Percentiles rank a stretch among this genome's conserved stretches.
phyloP scores from a whole-genome alignment of 2,329 filamentous ascomycete species.

The Fusarium haematococcum region DNA sequence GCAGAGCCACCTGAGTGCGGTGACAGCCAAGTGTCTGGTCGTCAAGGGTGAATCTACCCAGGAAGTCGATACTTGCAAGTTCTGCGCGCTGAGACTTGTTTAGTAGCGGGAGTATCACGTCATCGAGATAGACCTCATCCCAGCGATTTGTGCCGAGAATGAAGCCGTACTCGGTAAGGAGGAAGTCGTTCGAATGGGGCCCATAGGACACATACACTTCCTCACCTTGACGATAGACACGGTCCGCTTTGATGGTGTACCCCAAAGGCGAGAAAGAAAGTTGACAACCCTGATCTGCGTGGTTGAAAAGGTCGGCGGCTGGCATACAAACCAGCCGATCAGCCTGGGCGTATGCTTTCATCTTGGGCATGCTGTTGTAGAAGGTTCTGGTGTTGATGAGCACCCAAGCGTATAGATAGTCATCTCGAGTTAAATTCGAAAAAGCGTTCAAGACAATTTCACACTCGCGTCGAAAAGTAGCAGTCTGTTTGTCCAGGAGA shows the following conservation, averaged over 20 bases:
- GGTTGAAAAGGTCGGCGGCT: constrained; percentile 79
- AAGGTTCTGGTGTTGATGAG: constrained; percentile 73
- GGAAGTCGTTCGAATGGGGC: constrained; percentile 76
- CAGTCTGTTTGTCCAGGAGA: constrained; percentile 65
- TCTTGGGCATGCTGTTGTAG: constrained; percentile 63
- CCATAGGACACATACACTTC: constrained; percentile 80
- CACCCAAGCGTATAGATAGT: constrained; percentile 68
- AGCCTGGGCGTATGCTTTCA: constrained; percentile 56
- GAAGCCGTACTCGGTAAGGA: constrained; percentile 76
- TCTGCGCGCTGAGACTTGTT: constrained; percentile 51
- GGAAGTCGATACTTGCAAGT: constrained; percentile 59
- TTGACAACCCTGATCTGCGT: constrained; percentile 61
- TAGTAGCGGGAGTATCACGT: constrained; percentile 57
- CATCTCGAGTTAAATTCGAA: constrained; percentile 48
- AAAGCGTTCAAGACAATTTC: constrained; percentile 47
- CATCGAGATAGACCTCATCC: constrained; percentile 64
- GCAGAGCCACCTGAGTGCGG: constrained; percentile 65
- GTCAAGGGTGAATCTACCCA: constrained; percentile 61
- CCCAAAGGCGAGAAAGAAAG: constrained; percentile 62
- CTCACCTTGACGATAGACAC: constrained; percentile 65
- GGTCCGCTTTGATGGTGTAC: constrained; percentile 66
- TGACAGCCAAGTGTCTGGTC: constrained; percentile 58
- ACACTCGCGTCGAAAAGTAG: constrained; percentile 57
- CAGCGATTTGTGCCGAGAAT: constrained; percentile 60
- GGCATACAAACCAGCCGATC: constrained; percentile 78